Percentiles rank a stretch among this genome's conserved stretches.
Evolutionary conservation across 495 filamentous ascomycete genomes (phyloP).

Genomic region (Lophium mytilinum): DNA sequence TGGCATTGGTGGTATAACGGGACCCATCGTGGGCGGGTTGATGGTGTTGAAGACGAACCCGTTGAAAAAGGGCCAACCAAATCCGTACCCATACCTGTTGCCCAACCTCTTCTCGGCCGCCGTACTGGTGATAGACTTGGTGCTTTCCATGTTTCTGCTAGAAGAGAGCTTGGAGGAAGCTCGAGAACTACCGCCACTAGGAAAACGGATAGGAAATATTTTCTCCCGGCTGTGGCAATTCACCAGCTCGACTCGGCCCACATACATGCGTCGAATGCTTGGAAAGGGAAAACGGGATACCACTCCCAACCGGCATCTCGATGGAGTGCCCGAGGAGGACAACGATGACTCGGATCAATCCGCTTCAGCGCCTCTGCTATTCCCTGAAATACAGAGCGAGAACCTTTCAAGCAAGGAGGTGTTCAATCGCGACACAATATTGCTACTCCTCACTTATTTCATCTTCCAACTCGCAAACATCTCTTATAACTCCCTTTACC

Average conservation of each 20-base stretch:
- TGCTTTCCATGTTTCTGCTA: slow-evolving; percentile 66
- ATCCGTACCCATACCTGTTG: slow-evolving; percentile 70
- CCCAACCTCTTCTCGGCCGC: slow-evolving; percentile 72
- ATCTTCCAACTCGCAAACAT: slow-evolving; percentile 87
- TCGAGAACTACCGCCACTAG: slow-evolving; percentile 52
- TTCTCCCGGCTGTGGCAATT: slow-evolving; percentile 72
- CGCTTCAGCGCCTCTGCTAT: slow-evolving; percentile 30
- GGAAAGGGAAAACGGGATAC: slow-evolving; percentile 7
- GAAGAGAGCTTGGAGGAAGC: slow-evolving; percentile 82
- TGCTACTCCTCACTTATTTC: slow-evolving; percentile 72
- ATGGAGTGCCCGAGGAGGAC: slow-evolving; percentile 35
- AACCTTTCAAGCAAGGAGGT: slow-evolving; percentile 31
- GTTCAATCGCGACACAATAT: slow-evolving; percentile 69
- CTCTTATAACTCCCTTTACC: slow-evolving; percentile 83
- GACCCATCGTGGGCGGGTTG: slow-evolving; percentile 81
- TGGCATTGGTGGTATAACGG: slow-evolving; percentile 85
- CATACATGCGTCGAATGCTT: slow-evolving; percentile 43
- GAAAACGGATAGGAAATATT: slow-evolving; percentile 48
- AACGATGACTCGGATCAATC: slow-evolving; percentile 30
- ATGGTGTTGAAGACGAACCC: slow-evolving; percentile 55
- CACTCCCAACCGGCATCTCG: slow-evolving; percentile 13
- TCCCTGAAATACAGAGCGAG: slow-evolving; percentile 32
- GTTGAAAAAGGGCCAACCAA: slow-evolving; percentile 42
- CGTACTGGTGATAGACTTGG: slow-evolving; percentile 63
- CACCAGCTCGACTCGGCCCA: slow-evolving; percentile 51